A percentile compares a stretch with the other conserved stretches of the same genome.
phyloP scores from a whole-genome alignment of 2,329 filamentous ascomycete species.

The Fusarium denticulatum region DNA sequence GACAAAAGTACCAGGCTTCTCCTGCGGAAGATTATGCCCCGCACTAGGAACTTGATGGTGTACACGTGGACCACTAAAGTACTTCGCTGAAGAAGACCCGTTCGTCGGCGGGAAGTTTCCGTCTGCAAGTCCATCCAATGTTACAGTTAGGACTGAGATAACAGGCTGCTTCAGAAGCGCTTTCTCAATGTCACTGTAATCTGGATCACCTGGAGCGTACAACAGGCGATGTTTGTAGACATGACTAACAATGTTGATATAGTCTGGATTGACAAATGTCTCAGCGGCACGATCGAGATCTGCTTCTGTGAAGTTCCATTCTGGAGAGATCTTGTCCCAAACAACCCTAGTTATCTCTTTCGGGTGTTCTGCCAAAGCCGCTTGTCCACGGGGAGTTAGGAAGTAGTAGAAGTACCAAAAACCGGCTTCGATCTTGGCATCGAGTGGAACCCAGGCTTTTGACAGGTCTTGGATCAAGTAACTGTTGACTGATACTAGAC shows the following conservation, averaged over 20 bases:
- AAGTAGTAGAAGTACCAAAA: not conserved
- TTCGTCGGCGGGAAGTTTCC: not conserved
- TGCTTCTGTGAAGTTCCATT: not conserved
- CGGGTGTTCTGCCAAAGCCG: not conserved
- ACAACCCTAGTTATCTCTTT: not conserved
- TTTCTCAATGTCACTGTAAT: not conserved
- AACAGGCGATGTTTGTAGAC: not conserved
- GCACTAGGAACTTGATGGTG: not conserved
- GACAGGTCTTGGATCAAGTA: not conserved
- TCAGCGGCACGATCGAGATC: not conserved
- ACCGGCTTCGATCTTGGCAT: not conserved
- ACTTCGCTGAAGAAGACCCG: not conserved
- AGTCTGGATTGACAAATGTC: not conserved
- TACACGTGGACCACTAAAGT: not conserved
- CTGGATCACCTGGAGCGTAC: not conserved
- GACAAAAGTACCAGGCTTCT: not conserved
- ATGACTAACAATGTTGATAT: not conserved
- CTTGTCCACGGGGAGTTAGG: not conserved
- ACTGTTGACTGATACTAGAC: not conserved
- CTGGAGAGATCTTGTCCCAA: not conserved
- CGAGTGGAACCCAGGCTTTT: not conserved
- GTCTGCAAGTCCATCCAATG: not conserved
- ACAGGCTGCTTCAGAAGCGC: not conserved
- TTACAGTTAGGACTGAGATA: not conserved
- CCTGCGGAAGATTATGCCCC: not conserved